Base-by-base conservation (phyloP, 1,284 basidiomycete genomes). In the Malassezia restricta region DNA sequence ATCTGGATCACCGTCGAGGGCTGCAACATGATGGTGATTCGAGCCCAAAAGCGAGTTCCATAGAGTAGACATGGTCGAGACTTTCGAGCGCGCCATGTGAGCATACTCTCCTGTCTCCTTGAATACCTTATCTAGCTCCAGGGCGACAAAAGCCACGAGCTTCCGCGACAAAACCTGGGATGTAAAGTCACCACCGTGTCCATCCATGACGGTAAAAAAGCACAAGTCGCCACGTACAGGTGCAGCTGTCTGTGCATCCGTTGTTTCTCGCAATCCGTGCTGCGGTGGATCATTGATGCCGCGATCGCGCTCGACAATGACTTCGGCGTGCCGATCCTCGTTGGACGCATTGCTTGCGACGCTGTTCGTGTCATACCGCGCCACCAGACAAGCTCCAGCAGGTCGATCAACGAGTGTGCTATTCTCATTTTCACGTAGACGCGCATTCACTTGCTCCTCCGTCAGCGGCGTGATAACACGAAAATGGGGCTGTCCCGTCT, bases 161-260 rank as follows among this genome's bases (percentile, higher is more conserved):
- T 85, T 80, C 48, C 84, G 83, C 2, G 85, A 83, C 30, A 99
- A 82, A 29, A 95, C 78, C 52, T 82, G 80, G 5, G 87, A 89
- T 1, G 94, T 98, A 51, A 87, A 80, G 59, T 68, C 79, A 1
- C 89, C 94, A 1, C 82, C 79, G 71, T 98, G 94, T 1, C 94
- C 94, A 68, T 98, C 94, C 81, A 91, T 84, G 28, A 94, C 83
- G 1, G 86, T 78, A 64, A 87, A 89, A 74, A 92, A 85, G 44
- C 64, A 66, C 20, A 66, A 56, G 43, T 66, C 64, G 8, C 64
- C 64, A 33, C 61, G 64, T 5, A 58, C 54, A 27, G 49, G 39
- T n/a, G 15, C 30, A 3, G 32, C 33, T 24, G 9, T 27, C 20
- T 31, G 33, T 7, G 29, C 40, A 5, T 40, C 28, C 4, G 12